A percentile compares a stretch with the other conserved stretches of the same genome.
These are phyloP conservation scores for Funneliformis geosporum DNA, from an alignment of 192 early-diverging fungal species.

Conservation along the genomic window DNA sequence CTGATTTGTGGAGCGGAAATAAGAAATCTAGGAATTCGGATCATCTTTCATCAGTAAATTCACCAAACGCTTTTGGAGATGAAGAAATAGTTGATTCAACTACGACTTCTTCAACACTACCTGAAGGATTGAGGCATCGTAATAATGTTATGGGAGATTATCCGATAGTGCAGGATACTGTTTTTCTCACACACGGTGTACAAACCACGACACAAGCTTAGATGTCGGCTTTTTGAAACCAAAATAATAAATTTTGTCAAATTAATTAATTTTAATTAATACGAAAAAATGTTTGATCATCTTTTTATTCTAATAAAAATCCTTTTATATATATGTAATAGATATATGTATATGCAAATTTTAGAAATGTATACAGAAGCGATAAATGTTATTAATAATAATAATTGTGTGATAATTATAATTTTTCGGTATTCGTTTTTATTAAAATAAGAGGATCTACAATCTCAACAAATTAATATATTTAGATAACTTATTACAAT, in stretches of 20 bases:
- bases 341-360: too few species aligned
- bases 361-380: not conserved
- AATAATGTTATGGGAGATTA: not conserved
- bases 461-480: too few species aligned
- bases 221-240: not conserved
- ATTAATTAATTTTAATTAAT: not conserved
- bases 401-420: not conserved
- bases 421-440: not conserved
- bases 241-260: not conserved
- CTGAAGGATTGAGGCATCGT: not conserved
- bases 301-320: too few species aligned
- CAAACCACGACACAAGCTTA: not conserved
- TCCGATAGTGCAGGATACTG: not conserved
- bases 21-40: not conserved
- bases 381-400: too few species aligned
- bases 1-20: constrained; percentile 51
- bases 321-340: too few species aligned
- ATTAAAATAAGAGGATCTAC: not conserved
- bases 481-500: constrained; percentile 59
- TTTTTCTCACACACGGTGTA: not conserved
- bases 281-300: not conserved
- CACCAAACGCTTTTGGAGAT: not conserved
- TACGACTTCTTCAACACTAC: not conserved
- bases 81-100: not conserved
- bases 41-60: too few species aligned